Conservation (phyloP, 768 basidiomycete species). For the Hirschioporus abietinus region DNA sequence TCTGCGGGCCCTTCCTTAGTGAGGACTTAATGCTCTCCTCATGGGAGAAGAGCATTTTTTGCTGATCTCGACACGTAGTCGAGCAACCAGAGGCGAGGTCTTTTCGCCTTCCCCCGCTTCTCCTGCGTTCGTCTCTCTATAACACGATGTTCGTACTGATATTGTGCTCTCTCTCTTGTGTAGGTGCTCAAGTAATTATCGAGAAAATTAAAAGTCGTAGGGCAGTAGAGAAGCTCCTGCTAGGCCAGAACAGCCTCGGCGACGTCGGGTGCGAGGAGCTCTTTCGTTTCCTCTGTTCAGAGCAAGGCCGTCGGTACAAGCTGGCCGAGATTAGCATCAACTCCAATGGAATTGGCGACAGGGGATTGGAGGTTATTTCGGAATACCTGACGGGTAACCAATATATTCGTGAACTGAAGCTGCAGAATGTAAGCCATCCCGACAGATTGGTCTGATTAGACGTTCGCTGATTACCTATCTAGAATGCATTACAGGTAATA, state of each 20-base stretch:
- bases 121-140: neutral
- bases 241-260: conserved; percentile 52
- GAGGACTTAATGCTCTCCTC: neutral
- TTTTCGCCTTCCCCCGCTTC: neutral
- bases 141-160: neutral
- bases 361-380: conserved; percentile 48
- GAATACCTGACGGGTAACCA: conserved; percentile 44
- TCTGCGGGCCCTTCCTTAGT: neutral
- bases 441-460: neutral
- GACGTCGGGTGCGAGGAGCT: conserved; percentile 52
- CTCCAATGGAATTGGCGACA: conserved; percentile 48
- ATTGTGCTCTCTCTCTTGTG: conserved; percentile 4
- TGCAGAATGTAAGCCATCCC: conserved; percentile 46
- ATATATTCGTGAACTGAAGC: conserved; percentile 42
- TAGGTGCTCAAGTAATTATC: conserved; percentile 51
- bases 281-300: conserved; percentile 49
- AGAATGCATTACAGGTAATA: conserved; percentile 17
- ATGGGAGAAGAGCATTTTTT: neutral
- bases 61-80: neutral
- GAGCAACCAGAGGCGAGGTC: neutral
- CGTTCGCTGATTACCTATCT: neutral
- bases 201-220: conserved; percentile 39
- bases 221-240: conserved; percentile 44
- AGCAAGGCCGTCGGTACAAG: conserved; percentile 36
- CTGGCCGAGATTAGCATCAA: conserved; percentile 56